Evolutionary conservation across 2,329 filamentous ascomycete species (phyloP).

Genomic region (Lasiodiplodia sp.): DNA sequence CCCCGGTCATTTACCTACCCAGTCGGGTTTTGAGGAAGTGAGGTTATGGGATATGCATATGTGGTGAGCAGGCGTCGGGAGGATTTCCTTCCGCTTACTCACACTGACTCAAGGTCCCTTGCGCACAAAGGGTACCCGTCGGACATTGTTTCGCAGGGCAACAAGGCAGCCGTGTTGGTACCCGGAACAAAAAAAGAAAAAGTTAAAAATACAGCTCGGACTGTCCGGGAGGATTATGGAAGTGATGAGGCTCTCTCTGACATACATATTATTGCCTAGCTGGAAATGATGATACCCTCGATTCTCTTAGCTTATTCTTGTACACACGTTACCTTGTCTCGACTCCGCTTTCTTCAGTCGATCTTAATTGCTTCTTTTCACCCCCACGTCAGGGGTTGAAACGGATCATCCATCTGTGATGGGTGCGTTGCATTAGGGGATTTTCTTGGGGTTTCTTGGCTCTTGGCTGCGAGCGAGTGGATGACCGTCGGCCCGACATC

Average conservation of each 20-base stretch:
- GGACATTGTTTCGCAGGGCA: conserved; percentile 1
- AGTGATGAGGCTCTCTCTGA: conserved; percentile 3
- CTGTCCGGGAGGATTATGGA: background rate
- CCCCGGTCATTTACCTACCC: background rate
- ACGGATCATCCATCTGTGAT: background rate
- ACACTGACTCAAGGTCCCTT: background rate
- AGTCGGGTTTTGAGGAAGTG: background rate
- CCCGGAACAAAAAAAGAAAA: background rate
- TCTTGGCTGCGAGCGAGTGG: background rate
- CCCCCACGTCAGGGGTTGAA: background rate
- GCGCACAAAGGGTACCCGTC: background rate
- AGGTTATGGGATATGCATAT: background rate
- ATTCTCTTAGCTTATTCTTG: conserved; percentile 10
- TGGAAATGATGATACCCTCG: conserved; percentile 19
- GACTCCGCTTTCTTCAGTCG: background rate
- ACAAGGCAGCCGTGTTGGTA: background rate
- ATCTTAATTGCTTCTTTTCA: background rate
- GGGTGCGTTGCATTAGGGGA: background rate
- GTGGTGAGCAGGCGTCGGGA: background rate
- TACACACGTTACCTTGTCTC: background rate
- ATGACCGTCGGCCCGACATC: background rate
- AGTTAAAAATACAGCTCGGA: background rate
- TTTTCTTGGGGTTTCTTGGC: background rate
- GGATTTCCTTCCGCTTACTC: conserved; percentile 11
- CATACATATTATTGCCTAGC: background rate